Evolutionary conservation across 176 grass and related monocot species (phyloP).

Genomic region (Carex kokanica): DNA sequence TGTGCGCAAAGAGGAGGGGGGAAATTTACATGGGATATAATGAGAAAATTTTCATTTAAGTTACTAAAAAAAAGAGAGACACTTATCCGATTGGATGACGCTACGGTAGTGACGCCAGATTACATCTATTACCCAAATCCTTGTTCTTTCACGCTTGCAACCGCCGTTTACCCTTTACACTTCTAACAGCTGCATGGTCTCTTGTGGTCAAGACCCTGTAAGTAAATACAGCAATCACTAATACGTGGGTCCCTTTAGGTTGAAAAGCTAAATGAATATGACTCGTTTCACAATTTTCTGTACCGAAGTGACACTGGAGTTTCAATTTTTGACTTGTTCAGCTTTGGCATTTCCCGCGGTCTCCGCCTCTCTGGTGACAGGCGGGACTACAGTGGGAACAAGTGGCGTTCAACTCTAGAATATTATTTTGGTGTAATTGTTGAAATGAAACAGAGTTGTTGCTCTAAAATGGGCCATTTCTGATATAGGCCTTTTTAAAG

Average conservation of each 20-base stretch:
- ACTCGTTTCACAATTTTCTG: neutral
- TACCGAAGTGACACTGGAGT: neutral
- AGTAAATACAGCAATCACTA: neutral
- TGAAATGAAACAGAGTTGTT: neutral
- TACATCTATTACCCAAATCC: neutral
- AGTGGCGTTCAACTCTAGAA: neutral
- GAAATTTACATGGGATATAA: neutral
- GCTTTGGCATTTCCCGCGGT: neutral
- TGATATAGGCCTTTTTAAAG: neutral
- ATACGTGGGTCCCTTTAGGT: neutral
- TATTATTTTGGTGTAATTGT: neutral
- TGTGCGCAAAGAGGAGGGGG: neutral
- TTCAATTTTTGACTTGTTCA: neutral
- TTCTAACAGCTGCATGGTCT: neutral
- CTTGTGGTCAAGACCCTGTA: neutral
- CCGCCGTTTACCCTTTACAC: neutral
- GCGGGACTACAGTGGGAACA: neutral
- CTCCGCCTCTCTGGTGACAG: neutral
- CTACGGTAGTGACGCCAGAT: neutral
- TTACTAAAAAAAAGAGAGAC: neutral
- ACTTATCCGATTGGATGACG: neutral
- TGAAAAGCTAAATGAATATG: neutral
- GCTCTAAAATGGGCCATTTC: neutral
- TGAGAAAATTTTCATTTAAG: neutral
- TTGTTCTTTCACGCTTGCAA: neutral